These are phyloP conservation scores for Zoysia pacifica DNA, from an alignment of 176 grass and related monocot genomes.

Conservation along the genomic window DNA sequence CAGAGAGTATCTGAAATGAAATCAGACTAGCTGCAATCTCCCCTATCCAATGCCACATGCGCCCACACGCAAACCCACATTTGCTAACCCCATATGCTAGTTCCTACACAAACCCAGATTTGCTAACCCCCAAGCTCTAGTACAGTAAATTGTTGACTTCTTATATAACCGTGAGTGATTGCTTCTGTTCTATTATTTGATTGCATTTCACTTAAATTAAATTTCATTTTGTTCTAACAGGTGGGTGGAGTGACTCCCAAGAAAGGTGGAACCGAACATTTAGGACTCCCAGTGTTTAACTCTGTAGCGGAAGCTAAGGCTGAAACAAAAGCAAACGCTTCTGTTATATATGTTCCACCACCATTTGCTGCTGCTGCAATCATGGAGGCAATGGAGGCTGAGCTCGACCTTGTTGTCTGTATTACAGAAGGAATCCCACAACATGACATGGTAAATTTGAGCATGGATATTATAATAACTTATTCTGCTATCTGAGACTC, in stretches of 20 bases:
- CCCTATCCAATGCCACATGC: not conserved
- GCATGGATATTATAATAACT: not conserved
- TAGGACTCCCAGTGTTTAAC: slow-evolving; percentile 93
- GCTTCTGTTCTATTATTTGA: not conserved
- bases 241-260: slow-evolving; percentile 96
- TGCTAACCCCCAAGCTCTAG: too few species aligned
- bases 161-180: not conserved
- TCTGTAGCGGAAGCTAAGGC: slow-evolving; percentile 89
- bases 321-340: slow-evolving; percentile 98
- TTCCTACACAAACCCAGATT: not conserved
- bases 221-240: slow-evolving; percentile 39
- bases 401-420: slow-evolving; percentile 92
- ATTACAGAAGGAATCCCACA: slow-evolving; percentile 99
- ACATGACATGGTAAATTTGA: slow-evolving; percentile 90
- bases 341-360: slow-evolving; percentile 97
- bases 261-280: slow-evolving; percentile 98
- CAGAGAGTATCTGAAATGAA: not conserved
- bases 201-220: slow-evolving; percentile 1
- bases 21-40: too few species aligned
- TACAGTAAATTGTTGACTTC: not conserved
- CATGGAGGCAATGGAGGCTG: slow-evolving; percentile 93
- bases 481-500: not conserved
- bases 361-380: slow-evolving; percentile 97
- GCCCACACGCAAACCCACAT: not conserved
- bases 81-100: not conserved